phyloP scores from a whole-genome alignment of 208 protist genomes.

The Naegleria fowleri region DNA sequence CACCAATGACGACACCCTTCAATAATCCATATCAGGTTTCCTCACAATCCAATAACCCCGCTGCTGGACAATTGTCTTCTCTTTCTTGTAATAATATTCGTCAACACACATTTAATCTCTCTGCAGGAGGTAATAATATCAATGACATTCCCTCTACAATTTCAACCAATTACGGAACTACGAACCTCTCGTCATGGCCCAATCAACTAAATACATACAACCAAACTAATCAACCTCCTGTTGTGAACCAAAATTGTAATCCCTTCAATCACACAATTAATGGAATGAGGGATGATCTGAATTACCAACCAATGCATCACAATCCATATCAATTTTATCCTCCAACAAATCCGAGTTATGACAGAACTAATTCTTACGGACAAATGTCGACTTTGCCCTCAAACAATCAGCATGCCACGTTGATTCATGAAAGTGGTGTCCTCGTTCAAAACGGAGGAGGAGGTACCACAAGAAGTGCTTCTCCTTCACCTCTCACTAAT shows the following conservation, averaged over 20 bases:
- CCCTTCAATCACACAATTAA: neutral
- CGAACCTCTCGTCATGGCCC: no score
- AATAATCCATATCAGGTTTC: neutral
- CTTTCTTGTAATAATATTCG: no score
- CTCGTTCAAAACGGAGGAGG: no score
- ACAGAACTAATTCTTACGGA: no score
- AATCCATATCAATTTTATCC: neutral
- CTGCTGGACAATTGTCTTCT: no score
- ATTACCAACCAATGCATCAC: neutral
- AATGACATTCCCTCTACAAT: neutral
- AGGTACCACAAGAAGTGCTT: no score
- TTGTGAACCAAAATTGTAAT: neutral
- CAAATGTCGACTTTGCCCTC: no score
- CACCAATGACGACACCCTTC: neutral
- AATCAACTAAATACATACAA: neutral
- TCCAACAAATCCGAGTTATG: neutral
- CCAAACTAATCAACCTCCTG: neutral
- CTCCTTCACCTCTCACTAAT: no score
- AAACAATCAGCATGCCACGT: no score
- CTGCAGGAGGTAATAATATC: no score
- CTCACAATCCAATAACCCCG: neutral
- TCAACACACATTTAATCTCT: no score
- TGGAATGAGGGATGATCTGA: neutral
- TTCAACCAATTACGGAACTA: neutral
- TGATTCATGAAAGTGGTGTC: no score